Base-by-base conservation (phyloP, 2,329 filamentous ascomycete species). In the Beauveria australis region DNA sequence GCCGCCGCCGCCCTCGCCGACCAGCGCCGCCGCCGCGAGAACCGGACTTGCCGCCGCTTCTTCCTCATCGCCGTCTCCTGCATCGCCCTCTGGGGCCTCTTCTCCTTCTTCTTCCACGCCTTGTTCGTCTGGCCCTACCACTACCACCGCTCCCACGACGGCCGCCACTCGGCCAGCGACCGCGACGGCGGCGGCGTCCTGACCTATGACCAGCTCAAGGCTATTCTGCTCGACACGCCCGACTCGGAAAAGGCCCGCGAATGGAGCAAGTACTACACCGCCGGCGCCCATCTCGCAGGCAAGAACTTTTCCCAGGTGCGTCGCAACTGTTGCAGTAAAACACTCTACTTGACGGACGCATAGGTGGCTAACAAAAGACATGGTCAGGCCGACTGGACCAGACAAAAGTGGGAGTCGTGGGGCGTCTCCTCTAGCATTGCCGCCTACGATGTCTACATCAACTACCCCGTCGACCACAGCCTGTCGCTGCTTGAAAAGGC, bases 221-320 rank as follows among this genome's bases (percentile, higher is more conserved):
- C 74, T 6, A 81, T 88, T 33, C 70, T 88, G 43, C 74, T 86
- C 48, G 77, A 82, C 30, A 86, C 83, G 0, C 85, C 85, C 5
- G 80, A 78, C 60, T 76, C 79, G 33, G 74, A 81, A 52, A 80
- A 79, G 64, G 82, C 82, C 9, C 79, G 82, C 64, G 84, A 91
- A 74, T 92, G 89, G 89, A 90, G 86, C 72, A 78, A 78, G 63
- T 93, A 92, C 71, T 93, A 93, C 68, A 89, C 89, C 0, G 77
- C 86, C 0, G 90, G 90, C 0, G 81, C 87, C 19, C 90, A 93
- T 73, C 74, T 93, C 53, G 89, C 88, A 0, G 89, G 90, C 22
- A 86, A 88, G 75, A 94, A 93, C 70, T 79, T 86, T 63, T 91
- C 87, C 54, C 88, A 91, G 75, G 81, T 79, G 71, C 62, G 68